phyloP scores from a whole-genome alignment of 139 green algal genomes.

The Coelastrella sp. region DNA sequence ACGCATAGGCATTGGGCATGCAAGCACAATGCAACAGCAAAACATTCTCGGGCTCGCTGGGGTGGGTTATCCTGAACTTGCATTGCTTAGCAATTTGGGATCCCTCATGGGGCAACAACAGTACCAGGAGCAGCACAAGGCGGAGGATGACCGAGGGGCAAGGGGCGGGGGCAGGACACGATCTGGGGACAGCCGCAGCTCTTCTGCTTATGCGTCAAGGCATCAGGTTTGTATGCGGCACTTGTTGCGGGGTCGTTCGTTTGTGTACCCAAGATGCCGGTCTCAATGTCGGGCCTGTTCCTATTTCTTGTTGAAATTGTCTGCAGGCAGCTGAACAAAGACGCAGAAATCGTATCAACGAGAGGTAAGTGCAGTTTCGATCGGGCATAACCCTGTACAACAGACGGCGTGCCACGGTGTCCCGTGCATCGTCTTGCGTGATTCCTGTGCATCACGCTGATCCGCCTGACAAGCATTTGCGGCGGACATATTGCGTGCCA shows the following conservation, averaged over 20 bases:
- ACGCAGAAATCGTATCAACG: slow-evolving; percentile 79
- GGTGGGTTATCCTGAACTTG: slow-evolving; percentile 51
- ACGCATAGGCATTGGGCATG: not conserved
- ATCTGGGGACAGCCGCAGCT: not conserved
- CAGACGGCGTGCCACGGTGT: not conserved
- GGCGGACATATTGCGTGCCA: not conserved
- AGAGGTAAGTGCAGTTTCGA: slow-evolving; percentile 59
- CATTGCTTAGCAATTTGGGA: slow-evolving; percentile 44
- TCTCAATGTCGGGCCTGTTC: not conserved
- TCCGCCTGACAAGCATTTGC: not conserved
- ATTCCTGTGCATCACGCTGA: not conserved
- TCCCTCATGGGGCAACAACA: slow-evolving; percentile 23
- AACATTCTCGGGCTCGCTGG: not conserved
- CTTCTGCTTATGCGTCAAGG: slow-evolving; percentile 1
- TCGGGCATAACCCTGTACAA: not conserved
- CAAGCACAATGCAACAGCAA: not conserved
- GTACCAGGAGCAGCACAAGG: slow-evolving; percentile 9
- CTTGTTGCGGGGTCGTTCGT: not conserved
- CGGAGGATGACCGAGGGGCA: not conserved
- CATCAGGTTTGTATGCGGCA: not conserved
- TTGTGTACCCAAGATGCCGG: too few species aligned
- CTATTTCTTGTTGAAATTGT: slow-evolving; percentile 35
- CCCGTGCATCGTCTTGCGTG: slow-evolving; percentile 7
- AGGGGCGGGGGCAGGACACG: not conserved
- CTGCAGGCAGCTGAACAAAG: slow-evolving; percentile 82